Percentiles rank a stretch among this genome's conserved stretches.
Conservation (phyloP, 1,284 basidiomycete genomes). For the Bondarzewia mesenterica region DNA sequence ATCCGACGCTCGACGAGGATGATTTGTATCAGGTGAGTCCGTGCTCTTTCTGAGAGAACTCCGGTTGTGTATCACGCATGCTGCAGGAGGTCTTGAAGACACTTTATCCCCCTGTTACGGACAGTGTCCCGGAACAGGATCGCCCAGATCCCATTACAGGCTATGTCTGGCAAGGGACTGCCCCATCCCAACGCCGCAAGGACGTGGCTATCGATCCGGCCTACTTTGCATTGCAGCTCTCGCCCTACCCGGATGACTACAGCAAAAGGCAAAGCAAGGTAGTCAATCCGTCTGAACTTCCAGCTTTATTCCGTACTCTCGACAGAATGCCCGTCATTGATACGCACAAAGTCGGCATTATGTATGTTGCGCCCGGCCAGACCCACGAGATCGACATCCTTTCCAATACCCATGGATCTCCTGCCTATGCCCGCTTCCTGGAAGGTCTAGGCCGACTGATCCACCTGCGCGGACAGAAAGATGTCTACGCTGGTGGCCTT, state of each 20-base stretch:
- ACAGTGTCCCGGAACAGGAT: constrained; percentile 9
- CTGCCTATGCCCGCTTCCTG: constrained; percentile 90
- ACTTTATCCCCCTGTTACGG: constrained; percentile 13
- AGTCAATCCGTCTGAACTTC: constrained; percentile 45
- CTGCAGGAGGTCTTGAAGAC: constrained; percentile 11
- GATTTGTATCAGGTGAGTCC: constrained; percentile 12
- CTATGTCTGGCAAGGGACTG: constrained; percentile 78
- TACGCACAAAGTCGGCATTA: constrained; percentile 92
- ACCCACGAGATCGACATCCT: constrained; percentile 82
- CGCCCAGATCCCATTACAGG: constrained; percentile 46
- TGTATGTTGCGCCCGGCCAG: constrained; percentile 95
- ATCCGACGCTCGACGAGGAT: constrained; percentile 21
- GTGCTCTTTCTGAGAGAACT: neutral
- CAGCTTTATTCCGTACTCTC: constrained; percentile 58
- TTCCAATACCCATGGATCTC: constrained; percentile 87
- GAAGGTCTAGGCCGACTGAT: constrained; percentile 86
- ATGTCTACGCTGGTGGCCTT: constrained; percentile 92
- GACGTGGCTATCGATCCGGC: constrained; percentile 81
- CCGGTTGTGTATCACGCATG: constrained; percentile 2
- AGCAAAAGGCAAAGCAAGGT: constrained; percentile 36
- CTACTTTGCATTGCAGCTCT: constrained; percentile 84
- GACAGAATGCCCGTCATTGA: constrained; percentile 94
- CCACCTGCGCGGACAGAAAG: constrained; percentile 83
- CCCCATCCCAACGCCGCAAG: constrained; percentile 83
- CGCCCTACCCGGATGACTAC: constrained; percentile 60